Percentiles rank a stretch among this genome's conserved stretches.
Conservation (phyloP, 371 early-diverging fungal species). For the Syncephalis fuscata region DNA sequence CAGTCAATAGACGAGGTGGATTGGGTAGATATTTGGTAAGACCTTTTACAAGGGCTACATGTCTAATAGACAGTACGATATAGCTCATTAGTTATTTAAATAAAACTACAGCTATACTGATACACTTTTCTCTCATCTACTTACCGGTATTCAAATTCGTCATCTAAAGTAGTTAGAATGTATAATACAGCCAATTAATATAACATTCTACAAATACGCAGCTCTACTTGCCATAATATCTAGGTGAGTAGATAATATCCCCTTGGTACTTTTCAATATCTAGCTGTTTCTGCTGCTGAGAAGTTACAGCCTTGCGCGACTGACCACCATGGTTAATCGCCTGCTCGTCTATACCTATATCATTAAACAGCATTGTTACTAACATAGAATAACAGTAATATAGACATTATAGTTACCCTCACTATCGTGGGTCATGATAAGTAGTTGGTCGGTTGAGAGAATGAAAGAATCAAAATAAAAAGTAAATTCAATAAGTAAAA, state of each 20-base stretch:
- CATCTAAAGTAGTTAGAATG: conserved; percentile 6
- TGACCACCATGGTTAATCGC: too few species aligned
- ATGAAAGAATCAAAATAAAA: too few species aligned
- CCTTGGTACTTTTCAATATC: conserved; percentile 28
- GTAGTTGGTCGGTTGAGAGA: too few species aligned
- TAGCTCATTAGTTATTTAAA: background rate
- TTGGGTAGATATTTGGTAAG: conserved; percentile 39
- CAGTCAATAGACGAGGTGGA: conserved; percentile 32
- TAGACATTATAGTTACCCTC: too few species aligned
- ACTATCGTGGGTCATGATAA: too few species aligned
- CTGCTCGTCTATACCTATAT: too few species aligned
- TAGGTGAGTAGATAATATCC: conserved; percentile 38
- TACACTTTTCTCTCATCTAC: too few species aligned
- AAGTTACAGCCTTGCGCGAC: too few species aligned
- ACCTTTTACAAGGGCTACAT: conserved; percentile 52
- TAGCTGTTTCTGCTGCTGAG: conserved; percentile 18
- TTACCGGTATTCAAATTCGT: conserved; percentile 13
- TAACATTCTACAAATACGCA: background rate
- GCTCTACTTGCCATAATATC: conserved; percentile 28
- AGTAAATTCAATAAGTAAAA: too few species aligned
- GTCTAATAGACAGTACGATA: conserved; percentile 15
- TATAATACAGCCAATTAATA: background rate
- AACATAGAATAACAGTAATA: too few species aligned
- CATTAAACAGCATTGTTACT: too few species aligned
- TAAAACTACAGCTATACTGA: background rate